These are phyloP conservation scores for Boletus sp. DNA, from an alignment of 768 basidiomycete species.

Conservation along the genomic window DNA sequence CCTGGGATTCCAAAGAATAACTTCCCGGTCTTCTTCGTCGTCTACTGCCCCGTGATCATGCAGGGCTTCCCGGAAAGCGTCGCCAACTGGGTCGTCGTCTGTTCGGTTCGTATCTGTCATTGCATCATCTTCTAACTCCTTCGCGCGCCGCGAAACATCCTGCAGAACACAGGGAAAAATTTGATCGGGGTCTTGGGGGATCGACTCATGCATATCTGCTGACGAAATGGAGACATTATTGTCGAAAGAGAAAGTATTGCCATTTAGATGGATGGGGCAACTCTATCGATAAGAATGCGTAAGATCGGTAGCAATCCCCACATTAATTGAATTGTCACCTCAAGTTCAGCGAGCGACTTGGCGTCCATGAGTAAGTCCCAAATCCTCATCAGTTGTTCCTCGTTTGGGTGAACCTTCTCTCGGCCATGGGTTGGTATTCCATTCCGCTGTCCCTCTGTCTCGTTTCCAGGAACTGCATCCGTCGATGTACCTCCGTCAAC, in stretches of 20 bases:
- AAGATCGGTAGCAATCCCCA: constrained; percentile 9
- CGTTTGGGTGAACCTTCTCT: constrained; percentile 80
- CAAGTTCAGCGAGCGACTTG: constrained; percentile 50
- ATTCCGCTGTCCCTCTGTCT: constrained; percentile 25
- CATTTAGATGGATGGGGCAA: constrained; percentile 27
- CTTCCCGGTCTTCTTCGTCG: constrained; percentile 59
- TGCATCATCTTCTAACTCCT: constrained; percentile 52
- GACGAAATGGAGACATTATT: constrained; percentile 5
- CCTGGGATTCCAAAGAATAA: constrained; percentile 78
- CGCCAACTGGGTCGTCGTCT: constrained; percentile 72
- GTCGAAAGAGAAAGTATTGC: constrained; percentile 21
- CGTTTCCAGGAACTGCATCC: constrained; percentile 20
- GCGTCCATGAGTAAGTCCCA: constrained; percentile 80
- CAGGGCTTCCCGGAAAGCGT: constrained; percentile 56
- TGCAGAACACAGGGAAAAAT: constrained; percentile 7
- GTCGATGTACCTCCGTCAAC: constrained; percentile 22
- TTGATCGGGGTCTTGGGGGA: constrained; percentile 13
- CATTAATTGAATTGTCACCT: constrained; percentile 43
- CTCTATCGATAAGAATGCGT: constrained; percentile 18
- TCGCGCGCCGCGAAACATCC: constrained; percentile 1
- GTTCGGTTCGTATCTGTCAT: constrained; percentile 70
- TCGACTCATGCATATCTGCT: neutral
- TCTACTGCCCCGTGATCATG: constrained; percentile 33
- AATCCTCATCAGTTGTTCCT: constrained; percentile 93
- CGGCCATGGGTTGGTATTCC: constrained; percentile 28